Base-by-base conservation (phyloP, 2,329 filamentous ascomycete species). In the Exutisphaerella laricina region DNA sequence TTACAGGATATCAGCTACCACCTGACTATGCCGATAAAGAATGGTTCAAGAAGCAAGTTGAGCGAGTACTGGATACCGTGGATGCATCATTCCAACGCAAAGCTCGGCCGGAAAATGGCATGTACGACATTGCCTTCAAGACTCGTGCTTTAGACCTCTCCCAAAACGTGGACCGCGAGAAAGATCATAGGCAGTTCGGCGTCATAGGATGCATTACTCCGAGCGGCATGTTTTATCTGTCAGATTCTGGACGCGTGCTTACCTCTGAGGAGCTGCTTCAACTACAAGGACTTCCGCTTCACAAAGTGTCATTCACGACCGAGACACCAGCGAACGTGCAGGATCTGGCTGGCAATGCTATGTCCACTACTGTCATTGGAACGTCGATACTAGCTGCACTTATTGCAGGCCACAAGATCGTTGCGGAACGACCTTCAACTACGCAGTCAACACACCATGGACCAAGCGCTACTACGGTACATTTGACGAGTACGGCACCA, bases 291-390 rank as follows among this genome's bases (percentile, higher is more conserved):
- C 68, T 89, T 36, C 82, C 83, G 0, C 60, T 82, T 1, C 66
- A 79, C 41, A 72, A 74, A 36, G 66, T 89, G 8, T 66, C 79
- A 1, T 70, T 88, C n/a, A 80, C 76, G 0, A 73, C 73, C 6
- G 80, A 89, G 54, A 75, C 72, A 0, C 49, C 61, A 0, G 51
- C 58, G 1, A 63, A 88, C 13, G 67, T 86, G 2, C 78, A 82
- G 49, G 78, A 88, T 50, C 66, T 90, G 2, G 84, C 83, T 2
- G 85, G 85, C 0, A 90, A 92, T 59, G 85, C 85, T 0, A 90
- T 90, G 85, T 80, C 77, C 1, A 79, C 78, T 0, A 84, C 85
- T 0, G 82, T 88, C 1, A 78, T 88, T 7, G 82, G 80, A 2
- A 70, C 75, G 1, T 75, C 77, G 0, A 72, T 85, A 1, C 55